Evolutionary conservation across 345 rosid genomes (phyloP), one percentile per base, ranked within the genome.

Genomic region (Trapa bicornis): DNA sequence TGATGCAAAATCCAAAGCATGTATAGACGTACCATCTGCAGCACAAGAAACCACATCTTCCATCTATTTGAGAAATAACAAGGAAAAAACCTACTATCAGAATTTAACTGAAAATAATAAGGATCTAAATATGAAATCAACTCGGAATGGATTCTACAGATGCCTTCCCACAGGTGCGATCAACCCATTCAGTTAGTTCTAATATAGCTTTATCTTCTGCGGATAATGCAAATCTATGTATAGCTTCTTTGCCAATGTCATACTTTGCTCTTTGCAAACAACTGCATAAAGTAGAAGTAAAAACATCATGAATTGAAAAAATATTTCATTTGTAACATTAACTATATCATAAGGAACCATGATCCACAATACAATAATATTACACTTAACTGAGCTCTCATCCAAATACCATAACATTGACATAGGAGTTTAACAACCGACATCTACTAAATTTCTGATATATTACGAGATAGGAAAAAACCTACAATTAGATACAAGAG

Each of bases 171-270:
- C 86, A 88, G 69, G 94, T 84, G 68, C 78, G 77, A 80, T 93
- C 95, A 32, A 93, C 91, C 97, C 98, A 93, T 80, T 90, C 96
- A 74, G 92, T 91, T 79, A 93, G 80, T 74, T 91, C 98, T 78
- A 93, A 92, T 62, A 96, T 88, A 65, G 98, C 98, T 78, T 81
- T 90, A 73, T 93, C 98, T 83, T 93, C 97, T 56, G 91, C 98
- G 70, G 97, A 90, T 74, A 93, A 77, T 13, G 97, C 85, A 79
- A 90, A 90, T 67, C 98, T 83, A 78, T 86, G 85, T 78, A 90
- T 88, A 33, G 97, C 94, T 80, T 93, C 95, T 82, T 84, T 96
- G 68, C 98, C 98, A 65, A 93, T 83, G 77, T 90, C 97, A 83
- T 87, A 93, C 74, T 87, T 88, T 60, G 96, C 95, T 72, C 90